These are phyloP conservation scores for Suhomyces sp. DNA, from an alignment of 805 yeast species.

Conservation along the genomic window DNA sequence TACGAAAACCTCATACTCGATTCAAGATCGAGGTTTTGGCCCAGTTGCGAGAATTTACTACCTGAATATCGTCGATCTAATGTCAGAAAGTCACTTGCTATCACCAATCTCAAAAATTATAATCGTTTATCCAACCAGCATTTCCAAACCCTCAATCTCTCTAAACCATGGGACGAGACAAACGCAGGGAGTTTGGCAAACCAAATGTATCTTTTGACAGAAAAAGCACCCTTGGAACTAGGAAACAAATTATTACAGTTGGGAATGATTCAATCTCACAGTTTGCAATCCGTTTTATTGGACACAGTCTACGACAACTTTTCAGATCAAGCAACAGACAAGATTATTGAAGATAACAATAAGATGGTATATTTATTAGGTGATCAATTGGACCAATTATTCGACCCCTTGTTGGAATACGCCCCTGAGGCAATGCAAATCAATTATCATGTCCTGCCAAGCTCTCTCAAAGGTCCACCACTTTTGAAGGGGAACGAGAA, in stretches of 20 bases:
- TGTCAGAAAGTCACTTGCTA: constrained; percentile 74
- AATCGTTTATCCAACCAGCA: constrained; percentile 49
- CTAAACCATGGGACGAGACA: constrained; percentile 65
- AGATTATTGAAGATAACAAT: constrained; percentile 65
- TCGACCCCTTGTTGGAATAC: constrained; percentile 87
- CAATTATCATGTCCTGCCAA: constrained; percentile 61
- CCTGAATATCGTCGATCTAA: constrained; percentile 50
- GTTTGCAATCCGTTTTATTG: constrained; percentile 53
- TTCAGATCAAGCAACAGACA: constrained; percentile 26
- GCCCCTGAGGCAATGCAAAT: constrained; percentile 85
- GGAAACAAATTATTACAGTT: constrained; percentile 55
- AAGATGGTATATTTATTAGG: constrained; percentile 75
- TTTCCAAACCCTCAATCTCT: constrained; percentile 27
- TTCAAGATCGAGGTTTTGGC: constrained; percentile 66
- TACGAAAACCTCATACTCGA: constrained; percentile 59
- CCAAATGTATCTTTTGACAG: constrained; percentile 53
- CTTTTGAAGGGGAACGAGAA: constrained; percentile 7
- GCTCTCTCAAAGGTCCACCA: constrained; percentile 10
- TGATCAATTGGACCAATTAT: constrained; percentile 80
- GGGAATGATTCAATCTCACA: constrained; percentile 56
- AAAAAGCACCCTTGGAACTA: constrained; percentile 52
- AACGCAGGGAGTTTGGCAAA: constrained; percentile 81
- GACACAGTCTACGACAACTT: constrained; percentile 73
- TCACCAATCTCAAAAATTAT: constrained; percentile 66
- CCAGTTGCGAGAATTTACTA: constrained; percentile 70